Evolutionary conservation across 345 rosid genomes (phyloP), one percentile per base, ranked within the genome.

Genomic region (Euphorbia peplus): DNA sequence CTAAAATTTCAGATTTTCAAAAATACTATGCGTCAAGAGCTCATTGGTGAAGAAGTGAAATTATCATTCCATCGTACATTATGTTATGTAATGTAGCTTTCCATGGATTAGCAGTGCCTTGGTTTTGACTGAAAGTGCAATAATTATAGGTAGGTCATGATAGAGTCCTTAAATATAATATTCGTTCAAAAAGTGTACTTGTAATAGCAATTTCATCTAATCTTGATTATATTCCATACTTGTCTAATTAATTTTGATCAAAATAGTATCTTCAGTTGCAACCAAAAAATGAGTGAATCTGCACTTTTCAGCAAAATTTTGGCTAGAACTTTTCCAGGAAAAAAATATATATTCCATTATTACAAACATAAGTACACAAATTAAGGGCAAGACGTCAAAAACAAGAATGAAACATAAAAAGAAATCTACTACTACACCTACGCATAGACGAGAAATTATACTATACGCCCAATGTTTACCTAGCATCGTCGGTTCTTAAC

Each of bases 401-500:
- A 6, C 4, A 32, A 32, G n/a, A n/a, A n/a, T n/a, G n/a, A n/a
- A n/a, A n/a, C n/a, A n/a, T n/a, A n/a, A n/a, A n/a, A n/a, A n/a
- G n/a, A n/a, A n/a, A n/a, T n/a, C n/a, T n/a, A n/a, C n/a, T n/a
- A n/a, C n/a, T n/a, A n/a, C n/a, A n/a, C n/a, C n/a, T n/a, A n/a
- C n/a, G n/a, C n/a, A n/a, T n/a, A n/a, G n/a, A n/a, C n/a, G n/a
- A n/a, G n/a, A n/a, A n/a, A n/a, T n/a, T n/a, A n/a, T n/a, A n/a
- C n/a, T n/a, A n/a, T n/a, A n/a, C n/a, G n/a, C n/a, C n/a, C n/a
- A n/a, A n/a, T n/a, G n/a, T n/a, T 6, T 32, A 82, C 75, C 81
- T 70, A 51, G 80, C 84, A 59, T 70, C 71, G 4, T 54, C 69
- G 4, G 65, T 76, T 41, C 13, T 52, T 67, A 77, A 26, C 15